Base-by-base conservation (phyloP, 176 grass and related monocot genomes). In the Zoysia pacifica region DNA sequence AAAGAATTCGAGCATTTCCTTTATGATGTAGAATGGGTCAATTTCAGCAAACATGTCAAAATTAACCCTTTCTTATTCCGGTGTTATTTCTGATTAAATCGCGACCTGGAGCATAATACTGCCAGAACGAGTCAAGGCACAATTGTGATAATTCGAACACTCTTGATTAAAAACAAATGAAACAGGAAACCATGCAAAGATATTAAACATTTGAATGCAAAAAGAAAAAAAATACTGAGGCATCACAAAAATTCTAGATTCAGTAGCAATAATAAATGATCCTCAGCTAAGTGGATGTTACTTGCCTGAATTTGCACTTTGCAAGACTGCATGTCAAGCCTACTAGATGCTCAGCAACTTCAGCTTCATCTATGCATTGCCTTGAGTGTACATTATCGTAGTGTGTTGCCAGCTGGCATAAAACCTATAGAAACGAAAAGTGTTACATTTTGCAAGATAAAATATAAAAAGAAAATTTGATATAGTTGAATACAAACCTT, bases 321-420 rank as follows among this genome's bases (percentile, higher is more conserved):
- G 90, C 92, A 82, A 98, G 96, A 76, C 86, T 94, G 62, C 53
- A 79, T 47, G 92, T 94, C 79, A 98, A 87, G 70, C 96, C 92
- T 73, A 94, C 86, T 93, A 98, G 64, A 89, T 93, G 88, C 37
- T 98, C 92, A 18, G 88, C 92, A 69, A 98, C 68, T 87, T 98
- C 92, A 87, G 84, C 85, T 93, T 98, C 96, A 84, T 98, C 92
- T 81, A 64, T 58, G 79, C 96, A 98, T 74, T 93, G 90, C 72
- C 90, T 93, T 81, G 96, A 98, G 73, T 87, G 90, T 52, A 98
- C 90, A 66, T 83, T 88, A 75, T 5, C 66, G 69, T 89, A 93
- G 79, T 98, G 90, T 65, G 90, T 94, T 81, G 81, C 70, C 47
- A 98, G 76, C 84, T 86, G 94, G 73, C 86, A 91, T 18, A 94